These are phyloP conservation scores for Dunaliella sp. DNA, from an alignment of 139 green algal species.

Conservation along the genomic window DNA sequence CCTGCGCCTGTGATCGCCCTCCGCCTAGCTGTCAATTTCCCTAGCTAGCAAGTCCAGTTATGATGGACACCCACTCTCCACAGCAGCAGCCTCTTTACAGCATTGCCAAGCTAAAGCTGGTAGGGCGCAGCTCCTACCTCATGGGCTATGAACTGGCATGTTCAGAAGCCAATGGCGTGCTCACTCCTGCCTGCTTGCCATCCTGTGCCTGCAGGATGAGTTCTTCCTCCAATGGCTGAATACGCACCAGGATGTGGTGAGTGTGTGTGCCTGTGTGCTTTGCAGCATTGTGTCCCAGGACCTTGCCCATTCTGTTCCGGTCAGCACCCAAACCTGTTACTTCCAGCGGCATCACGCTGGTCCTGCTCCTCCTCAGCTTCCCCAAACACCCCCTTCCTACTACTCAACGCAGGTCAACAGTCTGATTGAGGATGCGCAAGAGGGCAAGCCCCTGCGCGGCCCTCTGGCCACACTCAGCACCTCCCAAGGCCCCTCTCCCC, in stretches of 20 bases:
- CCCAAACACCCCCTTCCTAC: not conserved
- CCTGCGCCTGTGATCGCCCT: too few relatives aligned
- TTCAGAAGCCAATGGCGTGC: too few relatives aligned
- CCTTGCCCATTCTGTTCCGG: not conserved
- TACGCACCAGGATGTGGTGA: slow-evolving; percentile 86
- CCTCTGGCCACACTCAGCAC: slow-evolving; percentile 18
- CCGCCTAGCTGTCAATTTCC: too few relatives aligned
- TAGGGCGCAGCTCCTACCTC: too few relatives aligned
- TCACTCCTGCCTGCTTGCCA: too few relatives aligned
- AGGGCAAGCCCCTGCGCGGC: slow-evolving; percentile 56
- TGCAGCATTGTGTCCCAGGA: not conserved
- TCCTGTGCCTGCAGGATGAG: slow-evolving; percentile 61
- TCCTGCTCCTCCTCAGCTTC: too few relatives aligned
- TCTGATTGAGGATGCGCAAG: slow-evolving; percentile 84
- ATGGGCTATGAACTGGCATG: too few relatives aligned
- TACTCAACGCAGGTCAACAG: slow-evolving; percentile 55
- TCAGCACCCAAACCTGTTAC: too few relatives aligned
- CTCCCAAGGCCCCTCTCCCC: slow-evolving; percentile 34
- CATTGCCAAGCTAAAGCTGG: slow-evolving; percentile 83
- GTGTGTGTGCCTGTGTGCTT: not conserved
- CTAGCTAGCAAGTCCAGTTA: too few relatives aligned
- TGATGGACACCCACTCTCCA: too few relatives aligned
- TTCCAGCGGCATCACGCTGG: too few relatives aligned
- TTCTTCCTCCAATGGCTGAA: slow-evolving; percentile 97
- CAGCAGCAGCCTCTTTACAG: not conserved